Evolutionary conservation across 768 basidiomycete species (phyloP).

Genomic region (Cantharellus anzutake): DNA sequence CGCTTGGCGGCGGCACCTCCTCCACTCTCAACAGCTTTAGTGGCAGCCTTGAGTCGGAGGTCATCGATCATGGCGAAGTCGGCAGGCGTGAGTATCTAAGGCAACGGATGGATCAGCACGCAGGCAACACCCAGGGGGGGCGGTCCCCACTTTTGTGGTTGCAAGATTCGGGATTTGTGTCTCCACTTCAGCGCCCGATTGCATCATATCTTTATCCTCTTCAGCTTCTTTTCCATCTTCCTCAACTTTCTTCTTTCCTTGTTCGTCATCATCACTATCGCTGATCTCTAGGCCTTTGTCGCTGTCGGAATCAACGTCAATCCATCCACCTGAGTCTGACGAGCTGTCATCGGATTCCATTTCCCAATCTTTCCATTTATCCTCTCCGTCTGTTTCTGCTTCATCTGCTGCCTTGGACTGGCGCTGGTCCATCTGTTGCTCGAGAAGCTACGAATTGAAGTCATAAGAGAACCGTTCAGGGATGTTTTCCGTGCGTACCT

Average conservation of each 20-base stretch:
- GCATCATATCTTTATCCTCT: not conserved
- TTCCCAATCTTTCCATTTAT: slow-evolving; percentile 83
- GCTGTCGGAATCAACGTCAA: slow-evolving; percentile 53
- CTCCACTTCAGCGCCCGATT: slow-evolving; percentile 11
- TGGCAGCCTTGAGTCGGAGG: slow-evolving; percentile 62
- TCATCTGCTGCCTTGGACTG: slow-evolving; percentile 37
- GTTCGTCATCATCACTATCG: slow-evolving; percentile 61
- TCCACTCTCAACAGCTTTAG: slow-evolving; percentile 44
- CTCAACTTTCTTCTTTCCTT: slow-evolving; percentile 9
- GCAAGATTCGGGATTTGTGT: slow-evolving; percentile 44
- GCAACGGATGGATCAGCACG: slow-evolving; percentile 1
- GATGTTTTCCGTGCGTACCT: slow-evolving; percentile 29
- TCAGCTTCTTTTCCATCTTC: slow-evolving; percentile 9
- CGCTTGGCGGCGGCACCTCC: slow-evolving; percentile 65
- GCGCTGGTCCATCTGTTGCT: slow-evolving; percentile 62
- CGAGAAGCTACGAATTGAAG: slow-evolving; percentile 41
- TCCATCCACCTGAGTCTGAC: slow-evolving; percentile 54
- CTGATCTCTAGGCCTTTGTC: slow-evolving; percentile 46
- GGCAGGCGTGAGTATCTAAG: slow-evolving; percentile 86
- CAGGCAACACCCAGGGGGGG: not conserved
- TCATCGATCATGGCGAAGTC: slow-evolving; percentile 88
- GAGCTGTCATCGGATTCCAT: slow-evolving; percentile 49
- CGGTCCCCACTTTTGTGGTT: slow-evolving; percentile 45
- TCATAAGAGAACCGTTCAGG: not conserved
- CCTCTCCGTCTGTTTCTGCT: slow-evolving; percentile 32